Percentiles rank a stretch among this genome's conserved stretches.
phyloP scores from a whole-genome alignment of 75 land plant species.

The Isoetes taiwanensis region DNA sequence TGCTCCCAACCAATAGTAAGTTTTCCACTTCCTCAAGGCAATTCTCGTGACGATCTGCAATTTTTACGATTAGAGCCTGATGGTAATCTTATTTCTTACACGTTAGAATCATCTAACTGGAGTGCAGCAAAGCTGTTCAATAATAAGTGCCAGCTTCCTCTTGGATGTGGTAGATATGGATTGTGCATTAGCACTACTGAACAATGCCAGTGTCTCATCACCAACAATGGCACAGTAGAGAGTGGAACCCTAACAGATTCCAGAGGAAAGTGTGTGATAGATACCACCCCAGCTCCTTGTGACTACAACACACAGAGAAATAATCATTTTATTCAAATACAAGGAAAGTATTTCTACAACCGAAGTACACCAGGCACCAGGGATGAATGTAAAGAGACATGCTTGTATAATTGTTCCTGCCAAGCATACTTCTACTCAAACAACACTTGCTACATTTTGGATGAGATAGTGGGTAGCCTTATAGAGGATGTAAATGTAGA shows the following conservation, averaged over 20 bases:
- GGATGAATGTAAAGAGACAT: neutral
- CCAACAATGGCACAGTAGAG: neutral
- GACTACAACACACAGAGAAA: neutral
- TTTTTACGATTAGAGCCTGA: too few relatives aligned
- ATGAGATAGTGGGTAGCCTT: neutral
- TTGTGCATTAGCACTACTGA: neutral
- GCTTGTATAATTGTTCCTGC: neutral
- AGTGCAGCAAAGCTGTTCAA: too few relatives aligned
- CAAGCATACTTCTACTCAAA: neutral
- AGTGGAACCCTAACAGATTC: neutral
- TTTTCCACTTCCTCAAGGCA: too few relatives aligned
- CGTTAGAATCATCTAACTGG: too few relatives aligned
- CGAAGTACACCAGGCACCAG: neutral
- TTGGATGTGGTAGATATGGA: neutral
- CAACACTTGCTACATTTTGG: neutral
- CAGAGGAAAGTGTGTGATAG: neutral
- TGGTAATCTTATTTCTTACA: too few relatives aligned
- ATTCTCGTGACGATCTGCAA: too few relatives aligned
- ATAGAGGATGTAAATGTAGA: constrained; percentile 1
- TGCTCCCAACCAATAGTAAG: too few relatives aligned
- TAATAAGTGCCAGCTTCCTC: neutral
- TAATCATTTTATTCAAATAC: neutral
- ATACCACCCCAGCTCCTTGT: neutral
- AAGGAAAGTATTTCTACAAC: neutral
- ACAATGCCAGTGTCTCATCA: constrained; percentile 1